phyloP scores from a whole-genome alignment of 257 asterid species.

The Capsicum rhomboideum region DNA sequence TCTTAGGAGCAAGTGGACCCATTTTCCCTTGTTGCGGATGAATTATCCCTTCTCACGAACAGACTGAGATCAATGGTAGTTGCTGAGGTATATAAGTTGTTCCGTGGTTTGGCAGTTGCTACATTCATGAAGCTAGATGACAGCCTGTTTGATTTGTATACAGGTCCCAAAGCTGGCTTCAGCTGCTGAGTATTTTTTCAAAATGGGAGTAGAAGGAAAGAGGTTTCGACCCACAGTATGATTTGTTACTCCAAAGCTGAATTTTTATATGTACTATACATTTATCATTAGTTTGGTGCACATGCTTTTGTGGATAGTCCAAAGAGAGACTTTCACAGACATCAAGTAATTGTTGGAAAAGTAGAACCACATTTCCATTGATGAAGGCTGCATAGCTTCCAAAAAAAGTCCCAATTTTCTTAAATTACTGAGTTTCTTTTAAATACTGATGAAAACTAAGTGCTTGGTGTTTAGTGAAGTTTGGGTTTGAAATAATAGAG shows the following conservation, averaged over 20 bases:
- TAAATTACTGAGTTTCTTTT: not conserved
- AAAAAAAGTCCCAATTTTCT: not conserved
- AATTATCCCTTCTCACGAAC: constrained; percentile 63
- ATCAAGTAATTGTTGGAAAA: not conserved
- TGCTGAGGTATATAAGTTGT: constrained; percentile 62
- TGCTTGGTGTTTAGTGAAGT: not conserved
- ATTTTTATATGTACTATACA: not conserved
- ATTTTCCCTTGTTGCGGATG: constrained; percentile 96
- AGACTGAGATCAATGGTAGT: constrained; percentile 94
- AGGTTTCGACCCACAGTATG: constrained; percentile 98
- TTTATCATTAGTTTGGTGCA: not conserved
- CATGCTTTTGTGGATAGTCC: not conserved
- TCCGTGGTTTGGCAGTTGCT: constrained; percentile 6
- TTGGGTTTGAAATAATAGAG: not conserved
- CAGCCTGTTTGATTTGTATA: constrained; percentile 4
- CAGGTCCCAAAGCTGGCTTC: constrained; percentile 99
- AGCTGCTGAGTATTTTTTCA: constrained; percentile 93
- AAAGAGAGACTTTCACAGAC: not conserved
- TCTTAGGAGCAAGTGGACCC: constrained; percentile 86
- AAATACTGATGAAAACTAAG: not conserved
- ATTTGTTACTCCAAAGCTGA: not conserved
- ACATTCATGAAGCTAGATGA: constrained; percentile 2
- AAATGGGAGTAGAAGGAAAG: constrained; percentile 91
- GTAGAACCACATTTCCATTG: not conserved
- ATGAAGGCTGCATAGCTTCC: not conserved